These are phyloP conservation scores for Hymenoscyphus infarciens DNA, from an alignment of 2,329 filamentous ascomycete genomes.

Conservation along the genomic window DNA sequence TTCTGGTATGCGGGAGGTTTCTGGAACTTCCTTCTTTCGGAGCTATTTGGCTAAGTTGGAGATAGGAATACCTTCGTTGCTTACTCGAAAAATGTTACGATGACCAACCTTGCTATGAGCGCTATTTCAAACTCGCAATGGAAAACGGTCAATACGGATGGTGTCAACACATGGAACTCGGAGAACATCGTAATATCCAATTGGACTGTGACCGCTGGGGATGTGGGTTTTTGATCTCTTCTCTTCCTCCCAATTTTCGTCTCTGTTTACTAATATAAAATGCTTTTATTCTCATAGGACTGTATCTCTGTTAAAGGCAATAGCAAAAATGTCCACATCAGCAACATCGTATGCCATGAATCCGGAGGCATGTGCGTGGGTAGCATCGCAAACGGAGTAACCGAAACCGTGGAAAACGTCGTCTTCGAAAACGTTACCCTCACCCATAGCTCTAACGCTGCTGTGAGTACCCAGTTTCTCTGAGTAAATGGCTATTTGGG, in stretches of 20 bases:
- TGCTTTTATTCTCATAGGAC: conserved; percentile 6
- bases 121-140: conserved; percentile 39
- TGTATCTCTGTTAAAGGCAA: conserved; percentile 61
- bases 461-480: conserved; percentile 21
- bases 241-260: not conserved
- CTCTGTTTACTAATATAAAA: not conserved
- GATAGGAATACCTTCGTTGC: conserved; percentile 20
- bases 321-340: conserved; percentile 52
- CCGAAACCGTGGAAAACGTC: conserved; percentile 54
- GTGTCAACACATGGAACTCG: conserved; percentile 57
- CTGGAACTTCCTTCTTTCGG: too few relatives aligned
- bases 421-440: conserved; percentile 46
- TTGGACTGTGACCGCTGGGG: conserved; percentile 48
- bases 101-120: conserved; percentile 22
- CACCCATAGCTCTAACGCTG: conserved; percentile 35
- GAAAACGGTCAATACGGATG: conserved; percentile 59
- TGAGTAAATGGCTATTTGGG: conserved; percentile 34
- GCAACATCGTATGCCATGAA: conserved; percentile 59
- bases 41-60: not conserved
- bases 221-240: conserved; percentile 8
- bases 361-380: conserved; percentile 56
- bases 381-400: conserved; percentile 40
- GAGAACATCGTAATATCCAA: conserved; percentile 50
- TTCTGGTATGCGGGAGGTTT: conserved; percentile 15
- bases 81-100: conserved; percentile 20